Base-by-base conservation (phyloP, 306 rosid genomes). In the Hippophae tibetana region DNA sequence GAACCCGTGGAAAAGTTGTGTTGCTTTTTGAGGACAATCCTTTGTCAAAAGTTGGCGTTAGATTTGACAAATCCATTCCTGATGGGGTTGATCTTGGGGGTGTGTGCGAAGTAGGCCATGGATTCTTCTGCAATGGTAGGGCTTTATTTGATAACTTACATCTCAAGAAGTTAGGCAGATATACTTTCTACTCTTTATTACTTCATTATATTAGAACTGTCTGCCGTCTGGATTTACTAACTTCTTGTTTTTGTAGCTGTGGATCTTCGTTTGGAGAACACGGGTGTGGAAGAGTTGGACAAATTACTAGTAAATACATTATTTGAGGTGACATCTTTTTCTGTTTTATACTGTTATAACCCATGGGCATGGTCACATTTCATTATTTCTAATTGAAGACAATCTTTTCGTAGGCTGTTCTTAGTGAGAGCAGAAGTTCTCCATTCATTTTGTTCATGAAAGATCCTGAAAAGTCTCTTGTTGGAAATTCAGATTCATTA, bases 31-130 rank as follows among this genome's bases (percentile, higher is more conserved):
- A 88, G 57, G 89, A 83, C 59, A 93, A 88, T 79, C 87, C 94
- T 54, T 70, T 73, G 67, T 80, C 97, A 61, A 93, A 93, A 80
- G 48, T 89, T 69, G 99, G 99, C 54, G 86, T 93, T 38, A 93
- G 84, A 79, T 93, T 93, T 49, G 99, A 93, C 69, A 89, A 88
- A 71, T 74, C 82, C 50, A 74, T 93, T 72, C 74, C 79, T 43
- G 99, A 89, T 72, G 99, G 99, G 63, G 99, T 93, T 82, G 97
- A 93, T 84, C 99, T 93, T 56, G 99, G 99, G 74, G 95, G 94
- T 70, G 54, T 52, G 11, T 89, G 99, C 76, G 96, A 93, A 69
- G 78, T 54, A 52, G 86, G 90, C 50, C 78, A 82, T 60, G 99
- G 99, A 70, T 85, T 71, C 79, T 93, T 93, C 73, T 93, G 99